phyloP scores from a whole-genome alignment of 164 flowering plant species.

The Kalanchoe fedtschenkoi region DNA sequence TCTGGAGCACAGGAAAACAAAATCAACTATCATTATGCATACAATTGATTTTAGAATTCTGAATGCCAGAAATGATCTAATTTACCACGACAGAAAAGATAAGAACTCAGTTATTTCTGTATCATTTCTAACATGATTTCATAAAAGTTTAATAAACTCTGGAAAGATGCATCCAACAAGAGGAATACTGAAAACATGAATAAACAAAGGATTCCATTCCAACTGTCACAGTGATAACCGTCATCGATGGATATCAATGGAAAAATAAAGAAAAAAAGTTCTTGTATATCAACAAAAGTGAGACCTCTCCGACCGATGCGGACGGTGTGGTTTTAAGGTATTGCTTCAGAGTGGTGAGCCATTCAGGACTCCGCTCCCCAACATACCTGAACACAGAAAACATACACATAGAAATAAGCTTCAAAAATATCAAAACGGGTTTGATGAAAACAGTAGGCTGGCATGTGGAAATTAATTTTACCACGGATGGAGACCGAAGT shows the following conservation, averaged over 20 bases:
- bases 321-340: constrained; percentile 50
- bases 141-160: neutral
- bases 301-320: constrained; percentile 88
- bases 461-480: neutral
- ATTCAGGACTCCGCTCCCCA: constrained; percentile 51
- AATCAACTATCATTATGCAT: neutral
- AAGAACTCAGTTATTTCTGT: no score
- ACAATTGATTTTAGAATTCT: neutral
- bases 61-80: no score
- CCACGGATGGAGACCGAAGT: constrained; percentile 96
- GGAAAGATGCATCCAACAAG: neutral
- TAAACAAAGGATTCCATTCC: no score
- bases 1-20: constrained; percentile 21
- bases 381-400: constrained; percentile 38
- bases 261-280: neutral
- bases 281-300: neutral
- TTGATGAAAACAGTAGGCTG: neutral
- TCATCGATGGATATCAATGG: neutral
- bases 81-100: neutral
- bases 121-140: neutral
- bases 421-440: neutral
- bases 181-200: neutral
- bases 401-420: neutral
- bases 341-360: constrained; percentile 53
- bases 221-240: neutral